Evolutionary conservation across 2,329 filamentous ascomycete species (phyloP).

Genomic region (Cordyceps farinosa): DNA sequence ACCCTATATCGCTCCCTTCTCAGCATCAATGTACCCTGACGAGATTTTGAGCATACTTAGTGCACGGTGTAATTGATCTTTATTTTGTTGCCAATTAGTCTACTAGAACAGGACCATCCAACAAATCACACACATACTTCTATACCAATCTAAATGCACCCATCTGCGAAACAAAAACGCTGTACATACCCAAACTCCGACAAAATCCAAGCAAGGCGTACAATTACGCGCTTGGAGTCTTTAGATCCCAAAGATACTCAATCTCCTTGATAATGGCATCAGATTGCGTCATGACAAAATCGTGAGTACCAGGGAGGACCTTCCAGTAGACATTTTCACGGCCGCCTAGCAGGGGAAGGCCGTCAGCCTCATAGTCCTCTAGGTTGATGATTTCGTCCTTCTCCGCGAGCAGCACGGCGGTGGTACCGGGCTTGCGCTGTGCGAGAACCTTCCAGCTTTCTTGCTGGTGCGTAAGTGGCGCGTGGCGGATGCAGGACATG

Average conservation of each 20-base stretch:
- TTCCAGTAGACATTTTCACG: conserved; percentile 47
- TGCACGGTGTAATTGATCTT: too few species aligned
- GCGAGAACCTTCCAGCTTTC: conserved; percentile 48
- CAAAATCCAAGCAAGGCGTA: not conserved
- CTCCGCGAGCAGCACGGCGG: conserved; percentile 50
- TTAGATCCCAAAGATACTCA: conserved; percentile 44
- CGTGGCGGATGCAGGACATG: conserved; percentile 53
- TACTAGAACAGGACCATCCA: not conserved
- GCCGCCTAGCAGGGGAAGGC: conserved; percentile 49
- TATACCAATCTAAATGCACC: not conserved
- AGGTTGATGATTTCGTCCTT: conserved; percentile 51
- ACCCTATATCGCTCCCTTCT: not conserved
- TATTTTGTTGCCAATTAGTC: not conserved
- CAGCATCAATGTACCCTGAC: too few species aligned
- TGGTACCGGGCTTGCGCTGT: conserved; percentile 39
- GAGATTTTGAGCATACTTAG: too few species aligned
- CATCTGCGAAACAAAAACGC: not conserved
- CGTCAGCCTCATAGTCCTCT: conserved; percentile 48
- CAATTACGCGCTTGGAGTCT: not conserved
- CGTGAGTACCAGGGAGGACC: conserved; percentile 53
- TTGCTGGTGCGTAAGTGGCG: conserved; percentile 52
- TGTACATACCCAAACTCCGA: not conserved
- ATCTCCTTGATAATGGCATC: conserved; percentile 43
- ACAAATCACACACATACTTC: not conserved
- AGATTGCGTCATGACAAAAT: conserved; percentile 59